Percentiles rank a stretch among this genome's conserved stretches.
These are phyloP conservation scores for Sungouiella blattae DNA, from an alignment of 805 yeast species.

Conservation along the genomic window DNA sequence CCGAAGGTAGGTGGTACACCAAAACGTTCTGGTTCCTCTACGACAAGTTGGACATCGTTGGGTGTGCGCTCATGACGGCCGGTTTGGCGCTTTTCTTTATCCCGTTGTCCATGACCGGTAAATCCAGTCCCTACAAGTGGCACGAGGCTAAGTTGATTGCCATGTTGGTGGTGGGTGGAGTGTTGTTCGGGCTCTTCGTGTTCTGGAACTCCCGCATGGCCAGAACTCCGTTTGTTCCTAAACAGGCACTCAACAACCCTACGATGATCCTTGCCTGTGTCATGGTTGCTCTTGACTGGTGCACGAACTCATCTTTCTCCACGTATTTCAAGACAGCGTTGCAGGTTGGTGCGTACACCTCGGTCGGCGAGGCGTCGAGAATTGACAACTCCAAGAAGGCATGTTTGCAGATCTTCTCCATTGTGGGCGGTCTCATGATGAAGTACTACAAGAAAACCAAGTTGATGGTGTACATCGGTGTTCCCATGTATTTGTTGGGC, in stretches of 20 bases:
- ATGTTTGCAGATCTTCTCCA: conserved; percentile 20
- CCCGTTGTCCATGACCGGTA: conserved; percentile 26
- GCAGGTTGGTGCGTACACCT: conserved; percentile 16
- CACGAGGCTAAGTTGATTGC: conserved; percentile 14
- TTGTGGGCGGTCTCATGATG: conserved; percentile 24
- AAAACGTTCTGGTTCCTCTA: conserved; percentile 15
- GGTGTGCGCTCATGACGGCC: conserved; percentile 14
- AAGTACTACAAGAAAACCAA: conserved; percentile 25
- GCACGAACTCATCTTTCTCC: conserved; percentile 21
- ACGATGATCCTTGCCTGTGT: conserved; percentile 17
- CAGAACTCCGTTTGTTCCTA: conserved; percentile 22
- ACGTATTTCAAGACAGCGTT: conserved; percentile 21
- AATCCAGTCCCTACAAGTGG: conserved; percentile 11
- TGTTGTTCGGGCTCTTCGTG: too few species aligned
- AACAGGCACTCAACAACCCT: conserved; percentile 15
- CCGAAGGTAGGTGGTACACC: conserved; percentile 11
- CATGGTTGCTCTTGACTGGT: conserved; percentile 19
- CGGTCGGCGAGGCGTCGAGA: conserved; percentile 25
- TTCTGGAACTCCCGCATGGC: conserved; percentile 19
- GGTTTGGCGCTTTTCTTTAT: conserved; percentile 23
- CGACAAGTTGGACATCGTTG: conserved; percentile 20
- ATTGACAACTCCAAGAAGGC: conserved; percentile 27
- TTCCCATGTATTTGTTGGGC: conserved; percentile 13
- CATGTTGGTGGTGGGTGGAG: conserved; percentile 22
- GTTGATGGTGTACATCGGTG: conserved; percentile 16